Evolutionary conservation across 768 basidiomycete genomes (phyloP).

Genomic region (Crucibulum laeve): DNA sequence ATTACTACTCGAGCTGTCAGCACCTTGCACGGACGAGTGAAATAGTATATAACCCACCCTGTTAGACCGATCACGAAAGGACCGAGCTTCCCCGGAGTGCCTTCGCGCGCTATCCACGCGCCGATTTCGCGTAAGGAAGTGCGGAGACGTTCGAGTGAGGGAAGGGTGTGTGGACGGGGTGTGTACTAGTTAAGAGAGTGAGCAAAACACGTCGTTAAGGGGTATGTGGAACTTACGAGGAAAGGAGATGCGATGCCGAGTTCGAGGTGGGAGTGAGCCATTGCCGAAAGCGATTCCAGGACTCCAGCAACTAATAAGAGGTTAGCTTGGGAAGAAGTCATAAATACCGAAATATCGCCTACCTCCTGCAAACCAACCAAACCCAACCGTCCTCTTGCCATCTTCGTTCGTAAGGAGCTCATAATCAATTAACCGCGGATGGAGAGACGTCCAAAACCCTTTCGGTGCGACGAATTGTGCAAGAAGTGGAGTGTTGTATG

Average conservation of each 20-base stretch:
- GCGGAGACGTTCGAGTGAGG: slow-evolving; percentile 50
- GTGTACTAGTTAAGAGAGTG: slow-evolving; percentile 51
- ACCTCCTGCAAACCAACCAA: slow-evolving; percentile 94
- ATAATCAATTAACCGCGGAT: slow-evolving; percentile 72
- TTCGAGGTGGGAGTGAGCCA: slow-evolving; percentile 76
- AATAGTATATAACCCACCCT: slow-evolving; percentile 44
- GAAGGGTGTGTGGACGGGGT: slow-evolving; percentile 74
- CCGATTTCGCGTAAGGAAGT: slow-evolving; percentile 55
- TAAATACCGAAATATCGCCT: slow-evolving; percentile 12
- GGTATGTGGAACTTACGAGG: slow-evolving; percentile 45
- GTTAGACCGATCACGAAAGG: slow-evolving; percentile 82
- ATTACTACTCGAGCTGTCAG: slow-evolving; percentile 33
- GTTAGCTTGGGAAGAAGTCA: not conserved
- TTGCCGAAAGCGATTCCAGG: slow-evolving; percentile 73
- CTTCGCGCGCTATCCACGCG: slow-evolving; percentile 44
- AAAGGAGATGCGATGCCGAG: slow-evolving; percentile 81
- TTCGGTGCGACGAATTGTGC: slow-evolving; percentile 47
- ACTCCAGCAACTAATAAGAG: slow-evolving; percentile 86
- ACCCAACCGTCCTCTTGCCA: slow-evolving; percentile 80
- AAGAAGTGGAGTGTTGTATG: slow-evolving; percentile 80
- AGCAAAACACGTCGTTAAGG: slow-evolving; percentile 1
- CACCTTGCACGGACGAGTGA: not conserved
- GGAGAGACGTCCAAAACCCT: slow-evolving; percentile 3
- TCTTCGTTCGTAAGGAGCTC: slow-evolving; percentile 64
- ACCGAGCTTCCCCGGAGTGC: slow-evolving; percentile 60